Conservation (phyloP, 805 yeast species). For the Yamadazyma endophytica region DNA sequence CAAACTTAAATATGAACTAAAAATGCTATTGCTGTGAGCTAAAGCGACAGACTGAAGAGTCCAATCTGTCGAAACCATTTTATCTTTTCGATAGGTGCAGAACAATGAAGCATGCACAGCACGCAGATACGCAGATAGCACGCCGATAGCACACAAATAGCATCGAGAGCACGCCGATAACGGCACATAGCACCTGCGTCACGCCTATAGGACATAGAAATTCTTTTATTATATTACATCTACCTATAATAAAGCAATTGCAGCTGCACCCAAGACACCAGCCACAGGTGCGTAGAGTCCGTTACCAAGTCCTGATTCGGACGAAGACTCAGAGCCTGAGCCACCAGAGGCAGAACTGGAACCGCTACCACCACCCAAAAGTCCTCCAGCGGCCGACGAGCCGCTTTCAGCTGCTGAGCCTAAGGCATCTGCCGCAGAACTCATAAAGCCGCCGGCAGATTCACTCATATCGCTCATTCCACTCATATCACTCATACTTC, state of each 20-base stretch:
- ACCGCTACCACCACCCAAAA: constrained; percentile 1
- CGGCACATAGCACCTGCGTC: no score
- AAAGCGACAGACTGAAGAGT: no score
- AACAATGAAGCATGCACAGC: no score
- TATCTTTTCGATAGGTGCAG: no score
- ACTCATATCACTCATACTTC: constrained; percentile 13
- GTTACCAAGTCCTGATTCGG: constrained; percentile 12
- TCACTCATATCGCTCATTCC: constrained; percentile 1
- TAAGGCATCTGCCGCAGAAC: background rate
- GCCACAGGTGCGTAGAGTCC: constrained; percentile 13
- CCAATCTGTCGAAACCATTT: no score
- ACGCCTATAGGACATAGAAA: background rate
- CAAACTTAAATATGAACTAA: no score
- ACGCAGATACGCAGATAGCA: no score
- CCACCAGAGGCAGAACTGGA: constrained; percentile 3
- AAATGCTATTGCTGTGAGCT: no score
- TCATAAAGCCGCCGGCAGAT: background rate
- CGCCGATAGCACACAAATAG: no score
- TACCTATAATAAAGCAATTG: constrained; percentile 14
- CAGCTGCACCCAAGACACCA: constrained; percentile 15
- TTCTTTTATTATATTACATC: no score
- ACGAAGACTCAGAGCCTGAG: constrained; percentile 8
- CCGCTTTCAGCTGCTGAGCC: background rate
- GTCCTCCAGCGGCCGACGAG: constrained; percentile 5
- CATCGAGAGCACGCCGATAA: no score